Evolutionary conservation across 106 monocot genomes (phyloP).

Genomic region (Phalaenopsis aphrodite): DNA sequence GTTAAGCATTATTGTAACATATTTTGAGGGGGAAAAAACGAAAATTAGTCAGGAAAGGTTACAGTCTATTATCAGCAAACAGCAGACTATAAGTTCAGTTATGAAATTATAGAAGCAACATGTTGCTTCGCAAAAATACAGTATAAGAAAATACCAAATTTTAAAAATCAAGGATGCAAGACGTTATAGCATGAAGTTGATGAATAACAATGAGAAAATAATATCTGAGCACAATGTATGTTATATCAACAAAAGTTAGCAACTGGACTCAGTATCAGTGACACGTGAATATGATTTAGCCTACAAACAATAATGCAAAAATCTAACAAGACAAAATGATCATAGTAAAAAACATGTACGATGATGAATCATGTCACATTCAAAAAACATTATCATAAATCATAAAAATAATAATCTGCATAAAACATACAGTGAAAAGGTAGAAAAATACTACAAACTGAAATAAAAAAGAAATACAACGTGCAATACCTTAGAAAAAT

Average conservation of each 20-base stretch:
- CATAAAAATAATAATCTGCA: neutral
- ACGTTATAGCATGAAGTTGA: neutral
- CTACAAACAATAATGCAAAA: neutral
- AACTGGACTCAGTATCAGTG: neutral
- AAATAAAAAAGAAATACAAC: neutral
- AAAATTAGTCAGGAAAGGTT: neutral
- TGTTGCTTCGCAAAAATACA: neutral
- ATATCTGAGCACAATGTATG: neutral
- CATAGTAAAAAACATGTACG: neutral
- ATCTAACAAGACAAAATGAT: neutral
- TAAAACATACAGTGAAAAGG: neutral
- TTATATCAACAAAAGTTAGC: neutral
- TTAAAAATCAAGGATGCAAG: too few relatives aligned
- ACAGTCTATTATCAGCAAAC: neutral
- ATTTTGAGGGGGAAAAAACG: neutral
- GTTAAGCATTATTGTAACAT: neutral
- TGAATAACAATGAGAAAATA: neutral
- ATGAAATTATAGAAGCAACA: neutral
- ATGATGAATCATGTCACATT: neutral
- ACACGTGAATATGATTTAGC: neutral
- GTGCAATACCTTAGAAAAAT: conserved; percentile 80
- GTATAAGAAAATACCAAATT: neutral
- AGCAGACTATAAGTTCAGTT: neutral
- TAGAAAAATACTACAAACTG: neutral
- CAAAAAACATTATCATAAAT: neutral